Evolutionary conservation across 345 rosid genomes (phyloP).

Genomic region (Eutrema japonicum): DNA sequence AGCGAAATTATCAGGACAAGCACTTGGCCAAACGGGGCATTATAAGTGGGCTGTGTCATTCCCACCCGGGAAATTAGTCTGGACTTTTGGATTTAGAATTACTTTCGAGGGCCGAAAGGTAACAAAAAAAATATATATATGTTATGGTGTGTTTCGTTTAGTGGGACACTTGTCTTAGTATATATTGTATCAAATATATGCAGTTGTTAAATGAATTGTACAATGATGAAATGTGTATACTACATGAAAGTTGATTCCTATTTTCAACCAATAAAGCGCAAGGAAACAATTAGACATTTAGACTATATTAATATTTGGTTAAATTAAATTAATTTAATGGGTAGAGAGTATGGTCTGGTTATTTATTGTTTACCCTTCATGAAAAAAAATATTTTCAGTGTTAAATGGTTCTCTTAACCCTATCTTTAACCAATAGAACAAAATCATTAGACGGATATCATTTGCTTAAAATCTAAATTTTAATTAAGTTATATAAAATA

Average conservation of each 20-base stretch:
- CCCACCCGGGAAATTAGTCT: too few species aligned
- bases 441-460: conserved; percentile 6
- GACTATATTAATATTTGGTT: too few species aligned
- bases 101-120: too few species aligned
- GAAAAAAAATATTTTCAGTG: not conserved
- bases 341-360: too few species aligned
- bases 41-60: too few species aligned
- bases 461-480: not conserved
- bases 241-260: not conserved
- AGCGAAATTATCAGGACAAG: too few species aligned
- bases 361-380: too few species aligned
- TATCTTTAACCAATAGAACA: not conserved
- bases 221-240: not conserved
- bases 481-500: not conserved
- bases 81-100: too few species aligned
- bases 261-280: not conserved
- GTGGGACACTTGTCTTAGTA: not conserved
- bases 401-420: not conserved
- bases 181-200: not conserved
- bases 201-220: too few species aligned
- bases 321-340: too few species aligned
- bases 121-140: not conserved
- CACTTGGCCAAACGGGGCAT: too few species aligned
- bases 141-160: not conserved
- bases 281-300: not conserved